Evolutionary conservation across 495 filamentous ascomycete genomes (phyloP).

Genomic region (Penicillium malachiteum): DNA sequence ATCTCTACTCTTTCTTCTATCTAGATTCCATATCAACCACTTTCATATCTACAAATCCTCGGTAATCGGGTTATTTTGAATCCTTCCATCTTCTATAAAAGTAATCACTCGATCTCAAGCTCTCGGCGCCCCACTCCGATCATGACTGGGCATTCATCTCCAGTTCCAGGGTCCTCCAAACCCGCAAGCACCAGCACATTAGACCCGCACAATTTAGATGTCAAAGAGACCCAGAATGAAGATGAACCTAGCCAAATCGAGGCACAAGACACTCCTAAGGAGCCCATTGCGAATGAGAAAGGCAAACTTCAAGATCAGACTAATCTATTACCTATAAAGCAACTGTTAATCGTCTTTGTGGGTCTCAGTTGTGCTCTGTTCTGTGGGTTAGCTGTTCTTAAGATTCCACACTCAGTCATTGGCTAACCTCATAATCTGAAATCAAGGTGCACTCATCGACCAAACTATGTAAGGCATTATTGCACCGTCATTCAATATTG

Average conservation of each 20-base stretch:
- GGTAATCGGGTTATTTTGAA: no score
- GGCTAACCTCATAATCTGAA: no score
- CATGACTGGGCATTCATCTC: background rate
- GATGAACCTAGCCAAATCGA: background rate
- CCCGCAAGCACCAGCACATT: background rate
- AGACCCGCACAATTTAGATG: background rate
- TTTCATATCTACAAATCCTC: no score
- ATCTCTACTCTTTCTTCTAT: background rate
- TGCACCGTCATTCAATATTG: background rate
- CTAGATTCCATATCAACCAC: no score
- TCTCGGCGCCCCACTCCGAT: background rate
- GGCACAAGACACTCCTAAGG: background rate
- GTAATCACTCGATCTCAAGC: background rate
- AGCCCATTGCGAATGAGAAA: background rate
- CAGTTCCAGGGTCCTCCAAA: background rate
- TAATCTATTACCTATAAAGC: constrained; percentile 1
- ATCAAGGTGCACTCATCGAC: constrained; percentile 5
- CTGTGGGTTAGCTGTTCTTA: background rate
- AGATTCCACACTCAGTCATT: no score
- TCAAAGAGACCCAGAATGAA: background rate
- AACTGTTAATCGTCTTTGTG: constrained; percentile 5
- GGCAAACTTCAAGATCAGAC: constrained; percentile 8
- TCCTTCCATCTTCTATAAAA: background rate
- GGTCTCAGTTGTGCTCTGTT: constrained; percentile 8
- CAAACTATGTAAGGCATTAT: constrained; percentile 1